Conservation (phyloP, 805 yeast species). For the Suhomyces tanzawaensis region DNA sequence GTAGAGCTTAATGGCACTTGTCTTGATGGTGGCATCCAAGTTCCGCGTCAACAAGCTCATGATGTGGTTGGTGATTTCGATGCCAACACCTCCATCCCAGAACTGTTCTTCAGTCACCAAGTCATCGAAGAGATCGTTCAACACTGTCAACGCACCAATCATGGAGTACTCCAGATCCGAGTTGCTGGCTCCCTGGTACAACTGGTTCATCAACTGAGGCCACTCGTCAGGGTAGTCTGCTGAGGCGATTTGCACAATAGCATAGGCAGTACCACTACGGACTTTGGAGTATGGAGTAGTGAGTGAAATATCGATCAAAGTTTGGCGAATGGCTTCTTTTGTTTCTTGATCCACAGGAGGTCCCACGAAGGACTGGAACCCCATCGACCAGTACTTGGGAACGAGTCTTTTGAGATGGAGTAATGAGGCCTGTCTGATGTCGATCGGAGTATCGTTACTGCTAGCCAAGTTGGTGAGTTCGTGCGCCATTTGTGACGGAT, state of each 20-base stretch:
- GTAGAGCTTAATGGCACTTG: slow-evolving; percentile 51
- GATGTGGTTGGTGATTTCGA: slow-evolving; percentile 50
- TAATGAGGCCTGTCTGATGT: slow-evolving; percentile 59
- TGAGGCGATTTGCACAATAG: slow-evolving; percentile 79
- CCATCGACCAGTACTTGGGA: slow-evolving; percentile 79
- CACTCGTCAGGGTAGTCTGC: slow-evolving; percentile 95
- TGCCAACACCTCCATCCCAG: slow-evolving; percentile 70
- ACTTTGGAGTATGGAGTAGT: slow-evolving; percentile 52
- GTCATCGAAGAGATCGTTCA: slow-evolving; percentile 82
- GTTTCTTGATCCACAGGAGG: slow-evolving; percentile 54
- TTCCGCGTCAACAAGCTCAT: slow-evolving; percentile 35
- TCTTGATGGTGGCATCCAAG: slow-evolving; percentile 38
- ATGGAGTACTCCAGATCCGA: slow-evolving; percentile 29
- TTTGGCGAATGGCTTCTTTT: slow-evolving; percentile 50
- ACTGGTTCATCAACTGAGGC: slow-evolving; percentile 62
- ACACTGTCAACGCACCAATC: slow-evolving; percentile 56
- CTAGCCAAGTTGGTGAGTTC: slow-evolving; percentile 44
- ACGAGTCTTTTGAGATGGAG: slow-evolving; percentile 66
- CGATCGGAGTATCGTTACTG: slow-evolving; percentile 23
- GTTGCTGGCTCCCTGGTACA: slow-evolving; percentile 44
- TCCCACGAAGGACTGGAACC: slow-evolving; percentile 71
- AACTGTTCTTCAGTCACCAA: slow-evolving; percentile 83
- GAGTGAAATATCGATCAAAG: slow-evolving; percentile 48
- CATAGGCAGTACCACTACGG: slow-evolving; percentile 65
- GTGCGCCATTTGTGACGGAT: slow-evolving; percentile 49